Evolutionary conservation across 495 filamentous ascomycete species (phyloP).

Genomic region (Opeltia flavorubescens): DNA sequence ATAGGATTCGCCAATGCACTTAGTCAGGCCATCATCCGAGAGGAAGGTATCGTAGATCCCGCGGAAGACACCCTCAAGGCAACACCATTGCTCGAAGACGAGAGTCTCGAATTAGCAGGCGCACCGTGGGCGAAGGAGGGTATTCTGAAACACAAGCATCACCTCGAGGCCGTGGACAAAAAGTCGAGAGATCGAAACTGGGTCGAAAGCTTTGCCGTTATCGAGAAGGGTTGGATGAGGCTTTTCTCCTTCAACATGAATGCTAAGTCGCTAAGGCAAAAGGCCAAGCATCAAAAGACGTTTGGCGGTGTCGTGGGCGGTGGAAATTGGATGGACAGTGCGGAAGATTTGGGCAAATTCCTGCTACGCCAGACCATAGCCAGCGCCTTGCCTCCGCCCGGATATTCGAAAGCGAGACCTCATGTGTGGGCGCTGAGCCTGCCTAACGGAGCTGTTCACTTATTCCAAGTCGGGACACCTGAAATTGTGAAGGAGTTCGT

Average conservation of each 20-base stretch:
- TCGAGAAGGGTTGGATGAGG: slow-evolving; percentile 90
- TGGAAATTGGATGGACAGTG: slow-evolving; percentile 94
- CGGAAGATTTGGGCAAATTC: slow-evolving; percentile 74
- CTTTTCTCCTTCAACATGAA: slow-evolving; percentile 80
- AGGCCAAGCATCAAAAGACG: slow-evolving; percentile 39
- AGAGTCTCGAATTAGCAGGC: slow-evolving; percentile 74
- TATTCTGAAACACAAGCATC: slow-evolving; percentile 89
- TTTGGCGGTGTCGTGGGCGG: slow-evolving; percentile 66
- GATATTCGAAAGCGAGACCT: slow-evolving; percentile 79
- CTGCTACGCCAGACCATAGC: slow-evolving; percentile 86
- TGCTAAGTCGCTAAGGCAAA: slow-evolving; percentile 57
- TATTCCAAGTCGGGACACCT: slow-evolving; percentile 92
- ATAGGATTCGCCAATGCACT: slow-evolving; percentile 97
- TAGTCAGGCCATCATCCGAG: slow-evolving; percentile 90
- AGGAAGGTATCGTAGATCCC: slow-evolving; percentile 48
- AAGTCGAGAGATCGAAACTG: slow-evolving; percentile 85
- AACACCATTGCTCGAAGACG: slow-evolving; percentile 75
- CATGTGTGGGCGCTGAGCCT: slow-evolving; percentile 94
- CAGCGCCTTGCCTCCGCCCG: slow-evolving; percentile 74
- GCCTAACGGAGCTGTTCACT: slow-evolving; percentile 84
- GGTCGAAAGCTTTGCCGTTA: slow-evolving; percentile 94
- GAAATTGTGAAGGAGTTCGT: slow-evolving; percentile 95
- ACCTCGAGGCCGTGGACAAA: slow-evolving; percentile 78
- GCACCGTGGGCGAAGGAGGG: slow-evolving; percentile 98
- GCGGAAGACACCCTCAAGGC: slow-evolving; percentile 29